phyloP scores from a whole-genome alignment of 805 yeast genomes.

The Lipomyces japonicus region DNA sequence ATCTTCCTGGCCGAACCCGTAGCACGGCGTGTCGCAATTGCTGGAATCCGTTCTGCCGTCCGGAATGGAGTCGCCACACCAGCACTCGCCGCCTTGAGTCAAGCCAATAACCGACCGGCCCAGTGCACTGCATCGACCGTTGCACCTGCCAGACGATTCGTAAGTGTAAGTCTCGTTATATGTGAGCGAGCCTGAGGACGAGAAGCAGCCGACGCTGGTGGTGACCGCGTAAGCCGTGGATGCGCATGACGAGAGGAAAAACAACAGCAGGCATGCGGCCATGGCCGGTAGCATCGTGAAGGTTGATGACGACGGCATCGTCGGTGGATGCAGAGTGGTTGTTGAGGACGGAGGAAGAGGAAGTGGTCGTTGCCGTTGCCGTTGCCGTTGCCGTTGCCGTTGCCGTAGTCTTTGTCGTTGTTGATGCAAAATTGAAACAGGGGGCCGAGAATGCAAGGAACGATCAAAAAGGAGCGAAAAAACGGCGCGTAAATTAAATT shows the following conservation, averaged over 20 bases:
- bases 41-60: slow-evolving; percentile 33
- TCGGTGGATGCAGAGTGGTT: too few species aligned
- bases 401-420: too few species aligned
- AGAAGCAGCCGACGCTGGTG: slow-evolving; percentile 41
- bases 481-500: too few species aligned
- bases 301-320: too few species aligned
- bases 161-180: slow-evolving; percentile 49
- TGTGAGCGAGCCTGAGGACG: slow-evolving; percentile 40
- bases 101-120: slow-evolving; percentile 48
- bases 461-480: too few species aligned
- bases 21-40: slow-evolving; percentile 49
- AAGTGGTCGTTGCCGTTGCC: too few species aligned
- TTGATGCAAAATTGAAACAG: too few species aligned
- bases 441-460: too few species aligned
- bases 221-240: not conserved
- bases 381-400: too few species aligned
- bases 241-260: not conserved
- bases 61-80: slow-evolving; percentile 55
- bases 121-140: slow-evolving; percentile 46
- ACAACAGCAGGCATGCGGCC: not conserved
- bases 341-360: too few species aligned
- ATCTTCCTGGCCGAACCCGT: slow-evolving; percentile 56
- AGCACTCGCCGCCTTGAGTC: slow-evolving; percentile 54
- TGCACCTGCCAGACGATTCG: slow-evolving; percentile 61
- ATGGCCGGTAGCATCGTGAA: too few species aligned